A percentile compares a stretch with the other conserved stretches of the same genome.
Evolutionary conservation across 345 rosid species (phyloP).

Genomic region (Cochlearia excelsa): DNA sequence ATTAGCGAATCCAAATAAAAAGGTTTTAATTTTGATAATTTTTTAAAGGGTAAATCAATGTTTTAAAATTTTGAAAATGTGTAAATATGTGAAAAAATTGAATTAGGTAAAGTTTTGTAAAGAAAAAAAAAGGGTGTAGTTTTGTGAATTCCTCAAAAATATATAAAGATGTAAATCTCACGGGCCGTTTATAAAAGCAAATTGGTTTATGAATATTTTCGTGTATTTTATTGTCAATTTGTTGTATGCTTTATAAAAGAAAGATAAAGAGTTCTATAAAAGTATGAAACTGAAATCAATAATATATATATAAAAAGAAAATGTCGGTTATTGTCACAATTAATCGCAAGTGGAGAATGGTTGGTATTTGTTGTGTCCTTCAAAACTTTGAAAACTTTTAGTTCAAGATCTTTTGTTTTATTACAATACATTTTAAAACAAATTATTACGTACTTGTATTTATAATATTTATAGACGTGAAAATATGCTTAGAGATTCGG

Average conservation of each 20-base stretch:
- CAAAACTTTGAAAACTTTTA: slow-evolving; percentile 28
- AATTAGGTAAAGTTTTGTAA: too few relatives aligned
- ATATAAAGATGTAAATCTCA: slow-evolving; percentile 18
- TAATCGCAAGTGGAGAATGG: slow-evolving; percentile 37
- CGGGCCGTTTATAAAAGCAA: slow-evolving; percentile 27
- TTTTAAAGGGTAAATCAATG: too few relatives aligned
- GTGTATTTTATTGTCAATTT: slow-evolving; percentile 33
- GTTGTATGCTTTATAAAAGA: slow-evolving; percentile 31
- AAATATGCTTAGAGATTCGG: too few relatives aligned
- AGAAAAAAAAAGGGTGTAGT: too few relatives aligned
- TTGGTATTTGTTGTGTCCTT: slow-evolving; percentile 39
- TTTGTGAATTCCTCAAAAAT: too few relatives aligned
- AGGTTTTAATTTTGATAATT: not conserved
- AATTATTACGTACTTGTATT: not conserved
- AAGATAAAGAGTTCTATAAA: slow-evolving; percentile 11
- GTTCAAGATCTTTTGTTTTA: slow-evolving; percentile 28
- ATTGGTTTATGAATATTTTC: slow-evolving; percentile 24
- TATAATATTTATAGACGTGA: not conserved
- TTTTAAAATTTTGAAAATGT: too few relatives aligned
- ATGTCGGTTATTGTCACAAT: slow-evolving; percentile 36
- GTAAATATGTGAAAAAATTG: too few relatives aligned
- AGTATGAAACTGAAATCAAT: not conserved
- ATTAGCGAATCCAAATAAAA: not conserved
- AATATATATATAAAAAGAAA: slow-evolving; percentile 8
- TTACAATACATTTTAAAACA: not conserved